A percentile compares a stretch with the other conserved stretches of the same genome.
These are phyloP conservation scores for Rhynchospora breviuscula DNA, from an alignment of 176 grass and related monocot genomes.

Conservation along the genomic window DNA sequence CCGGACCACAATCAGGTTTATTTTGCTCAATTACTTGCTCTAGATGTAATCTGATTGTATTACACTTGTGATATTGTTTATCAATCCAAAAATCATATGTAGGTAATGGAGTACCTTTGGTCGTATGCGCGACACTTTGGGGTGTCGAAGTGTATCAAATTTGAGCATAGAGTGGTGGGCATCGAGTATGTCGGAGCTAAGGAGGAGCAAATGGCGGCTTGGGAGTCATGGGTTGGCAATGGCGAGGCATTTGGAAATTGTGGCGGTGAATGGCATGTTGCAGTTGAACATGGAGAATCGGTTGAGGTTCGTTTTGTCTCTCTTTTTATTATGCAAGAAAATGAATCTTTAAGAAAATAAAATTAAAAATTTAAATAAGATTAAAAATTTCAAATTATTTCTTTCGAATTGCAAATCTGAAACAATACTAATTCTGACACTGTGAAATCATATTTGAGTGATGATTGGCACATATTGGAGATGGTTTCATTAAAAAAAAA, in stretches of 20 bases:
- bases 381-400: too few species aligned
- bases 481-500: too few species aligned
- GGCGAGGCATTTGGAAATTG: conserved; percentile 56
- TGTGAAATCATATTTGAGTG: too few species aligned
- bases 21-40: background rate
- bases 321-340: background rate
- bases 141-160: conserved; percentile 39
- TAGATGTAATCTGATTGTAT: background rate
- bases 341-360: too few species aligned
- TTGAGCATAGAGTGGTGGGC: conserved; percentile 31
- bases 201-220: conserved; percentile 19
- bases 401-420: too few species aligned
- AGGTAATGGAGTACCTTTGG: conserved; percentile 53
- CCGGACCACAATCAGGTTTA: conserved; percentile 35
- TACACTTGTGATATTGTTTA: background rate
- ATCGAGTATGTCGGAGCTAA: conserved; percentile 33
- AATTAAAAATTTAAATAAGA: too few species aligned
- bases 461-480: too few species aligned
- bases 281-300: conserved; percentile 20
- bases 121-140: conserved; percentile 71
- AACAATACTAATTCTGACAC: too few species aligned
- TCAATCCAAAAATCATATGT: background rate
- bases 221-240: conserved; percentile 56
- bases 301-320: conserved; percentile 11
- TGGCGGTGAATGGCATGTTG: conserved; percentile 27